Evolutionary conservation across 2,329 filamentous ascomycete genomes (phyloP), one percentile per base, ranked within the genome.

Genomic region (Lojkania enalia): DNA sequence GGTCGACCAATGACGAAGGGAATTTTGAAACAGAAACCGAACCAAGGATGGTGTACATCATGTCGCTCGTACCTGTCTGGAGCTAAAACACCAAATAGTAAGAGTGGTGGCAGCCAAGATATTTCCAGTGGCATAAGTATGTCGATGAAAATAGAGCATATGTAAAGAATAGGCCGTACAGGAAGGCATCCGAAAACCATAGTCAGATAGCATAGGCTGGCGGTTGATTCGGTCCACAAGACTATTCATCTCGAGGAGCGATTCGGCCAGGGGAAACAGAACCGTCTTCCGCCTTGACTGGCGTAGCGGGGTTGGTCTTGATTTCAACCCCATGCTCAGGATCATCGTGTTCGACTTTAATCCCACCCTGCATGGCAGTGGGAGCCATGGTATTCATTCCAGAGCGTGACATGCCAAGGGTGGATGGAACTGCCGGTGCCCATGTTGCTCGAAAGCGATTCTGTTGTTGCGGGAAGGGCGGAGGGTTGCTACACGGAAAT

Each of bases 221-320:
- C 6, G 30, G 30, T 16, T 15, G 9, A 33, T 9, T 9, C 7
- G 16, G 19, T 3, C 13, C 14, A 14, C 32, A 5, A 15, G 12
- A 12, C 56, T 51, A 70, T 23, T 70, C 65, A 14, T 63, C 63
- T 19, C 55, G 52, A 42, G 36, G 46, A 39, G 59, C 54, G 6
- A 41, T 50, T 14, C 48, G 55, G 46, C 46, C 56, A 20, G 64
- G 62, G 11, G 63, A 65, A 32, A 48, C 44, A 27, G 56, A 46
- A 36, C 48, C 48, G 20, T 57, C 58, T 9, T 60, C 61, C 6
- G 51, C 44, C 47, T 69, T 69, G 52, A 66, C 52, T 7, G 66
- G 65, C 21, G 65, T 69, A 12, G 61, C 54, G n/a, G 66, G 66
- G 35, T 54, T 63, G 14, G 63, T 61, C 54, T 66, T 63, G 48